These are phyloP conservation scores for Salix viminalis DNA, from an alignment of 345 rosid species.

Conservation along the genomic window DNA sequence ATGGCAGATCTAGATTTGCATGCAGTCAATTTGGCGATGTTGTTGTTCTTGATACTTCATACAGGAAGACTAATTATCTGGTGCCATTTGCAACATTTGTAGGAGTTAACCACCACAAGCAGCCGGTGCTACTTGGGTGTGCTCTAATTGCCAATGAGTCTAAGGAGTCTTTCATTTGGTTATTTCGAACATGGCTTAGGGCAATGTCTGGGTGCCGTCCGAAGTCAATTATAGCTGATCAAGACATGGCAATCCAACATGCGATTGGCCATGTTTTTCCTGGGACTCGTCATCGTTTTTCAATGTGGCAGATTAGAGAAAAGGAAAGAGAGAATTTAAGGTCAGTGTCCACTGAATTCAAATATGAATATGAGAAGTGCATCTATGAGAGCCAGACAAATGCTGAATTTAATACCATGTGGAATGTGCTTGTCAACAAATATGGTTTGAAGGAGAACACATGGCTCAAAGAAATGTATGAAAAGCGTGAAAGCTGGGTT, in stretches of 20 bases:
- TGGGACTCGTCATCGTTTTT: constrained; percentile 66
- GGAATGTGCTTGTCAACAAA: constrained; percentile 58
- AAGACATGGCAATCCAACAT: constrained; percentile 62
- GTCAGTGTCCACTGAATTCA: constrained; percentile 50
- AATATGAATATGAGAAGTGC: constrained; percentile 66
- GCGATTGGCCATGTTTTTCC: constrained; percentile 73
- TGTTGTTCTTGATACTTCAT: constrained; percentile 67
- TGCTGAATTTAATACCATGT: constrained; percentile 56
- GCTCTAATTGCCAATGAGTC: constrained; percentile 71
- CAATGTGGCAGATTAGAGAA: constrained; percentile 65
- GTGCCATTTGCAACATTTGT: constrained; percentile 78
- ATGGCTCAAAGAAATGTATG: constrained; percentile 74
- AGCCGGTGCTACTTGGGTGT: constrained; percentile 86
- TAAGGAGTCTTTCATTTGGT: constrained; percentile 65
- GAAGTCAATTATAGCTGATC: constrained; percentile 74
- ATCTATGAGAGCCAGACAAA: constrained; percentile 61
- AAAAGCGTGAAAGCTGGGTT: constrained; percentile 72
- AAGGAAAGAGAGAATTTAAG: constrained; percentile 61
- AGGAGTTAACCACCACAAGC: constrained; percentile 86
- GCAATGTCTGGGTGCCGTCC: constrained; percentile 76
- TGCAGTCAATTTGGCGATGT: constrained; percentile 86
- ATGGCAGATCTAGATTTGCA: constrained; percentile 80
- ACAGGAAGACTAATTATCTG: constrained; percentile 49
- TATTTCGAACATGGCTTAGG: constrained; percentile 78
- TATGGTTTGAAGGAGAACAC: constrained; percentile 51